Evolutionary conservation across 2,329 filamentous ascomycete species (phyloP), one percentile per base, ranked within the genome.

Genomic region (Chrysoporthe puriensis): DNA sequence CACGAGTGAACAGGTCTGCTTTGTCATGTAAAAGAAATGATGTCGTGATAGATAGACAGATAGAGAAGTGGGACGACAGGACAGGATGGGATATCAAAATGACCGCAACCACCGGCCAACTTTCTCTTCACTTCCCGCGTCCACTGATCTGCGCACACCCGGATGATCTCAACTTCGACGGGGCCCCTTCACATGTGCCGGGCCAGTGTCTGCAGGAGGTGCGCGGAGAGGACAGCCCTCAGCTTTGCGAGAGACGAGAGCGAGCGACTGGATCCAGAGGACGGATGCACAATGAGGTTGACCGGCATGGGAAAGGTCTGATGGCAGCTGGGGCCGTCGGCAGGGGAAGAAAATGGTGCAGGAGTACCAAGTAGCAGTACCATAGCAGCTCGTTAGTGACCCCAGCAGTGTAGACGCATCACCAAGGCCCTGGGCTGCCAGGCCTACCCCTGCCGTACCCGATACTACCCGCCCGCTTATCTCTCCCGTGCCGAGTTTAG

Each of bases 31-130:
- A 34, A 13, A 14, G 21, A 32, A 52, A 21, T 52, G 50, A 26
- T 52, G 11, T 21, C 21, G 50, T 32, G 50, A n/a, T 48, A 58
- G n/a, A 63, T 21, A 48, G 52, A 63, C 32, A 50, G 46, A 52
- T 59, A 58, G 50, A 62, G 56, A 64, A 43, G 43, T 48, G 59
- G 54, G 32, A 36, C 40, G 56, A 21, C 40, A 60, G 42, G 65
- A 43, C 61, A 62, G 63, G 58, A 67, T 58, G 61, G 63, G 48
- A 52, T 52, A 52, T 52, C 9, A 21, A 54, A 54, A 16, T 34
- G 50, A 54, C 58, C 50, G 63, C 63, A 56, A 57, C 60, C 64
- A 69, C 63, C 60, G 44, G 36, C 32, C 44, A 52, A 26, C 36
- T 36, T 62, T 43, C 32, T 44, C 43, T 34, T 32, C 50, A 21